Base-by-base conservation (phyloP, 2,329 filamentous ascomycete genomes). In the Dryadomyces quercivorus region DNA sequence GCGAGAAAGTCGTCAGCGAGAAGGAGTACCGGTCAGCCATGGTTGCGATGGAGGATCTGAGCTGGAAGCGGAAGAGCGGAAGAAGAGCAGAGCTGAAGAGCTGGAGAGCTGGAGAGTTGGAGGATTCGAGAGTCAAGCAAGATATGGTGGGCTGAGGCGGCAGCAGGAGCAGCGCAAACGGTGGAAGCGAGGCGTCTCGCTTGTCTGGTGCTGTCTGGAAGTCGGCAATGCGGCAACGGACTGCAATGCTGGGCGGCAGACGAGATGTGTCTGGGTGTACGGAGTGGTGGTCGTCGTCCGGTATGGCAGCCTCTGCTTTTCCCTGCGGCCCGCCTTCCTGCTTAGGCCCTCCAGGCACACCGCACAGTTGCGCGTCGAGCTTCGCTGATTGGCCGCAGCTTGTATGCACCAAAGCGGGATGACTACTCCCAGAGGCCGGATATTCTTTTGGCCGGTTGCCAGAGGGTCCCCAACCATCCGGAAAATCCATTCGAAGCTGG, bases 21-120 rank as follows among this genome's bases (percentile, higher is more conserved):
- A 98, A 98, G 55, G 92, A 96, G 75, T 98, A 98, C 77, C 93
- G 82, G 74, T 98, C 93, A 67, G 93, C 92, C 92, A 98, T 98
- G 69, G 61, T 76, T 43, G 38, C 15, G 9, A 40, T 40, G 51
- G 20, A 34, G 31, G 31, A 50, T 31, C 42, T n/a, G 13, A 12
- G 42, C 16, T 3, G 36, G 16, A 22, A 21, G n/a, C n/a, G n/a
- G n/a, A n/a, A n/a, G n/a, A n/a, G n/a, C n/a, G n/a, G n/a, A n/a
- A n/a, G n/a, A n/a, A n/a, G n/a, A n/a, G n/a, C n/a, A n/a, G n/a
- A n/a, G n/a, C n/a, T n/a, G n/a, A n/a, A n/a, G n/a, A n/a, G n/a
- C n/a, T n/a, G n/a, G n/a, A n/a, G n/a, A n/a, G n/a, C n/a, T n/a
- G n/a, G n/a, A n/a, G n/a, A n/a, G n/a, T n/a, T n/a, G n/a, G n/a